Percentiles rank a stretch among this genome's conserved stretches.
Conservation (phyloP, 495 filamentous ascomycete species). For the Hypomontagnella submonticulosa region DNA sequence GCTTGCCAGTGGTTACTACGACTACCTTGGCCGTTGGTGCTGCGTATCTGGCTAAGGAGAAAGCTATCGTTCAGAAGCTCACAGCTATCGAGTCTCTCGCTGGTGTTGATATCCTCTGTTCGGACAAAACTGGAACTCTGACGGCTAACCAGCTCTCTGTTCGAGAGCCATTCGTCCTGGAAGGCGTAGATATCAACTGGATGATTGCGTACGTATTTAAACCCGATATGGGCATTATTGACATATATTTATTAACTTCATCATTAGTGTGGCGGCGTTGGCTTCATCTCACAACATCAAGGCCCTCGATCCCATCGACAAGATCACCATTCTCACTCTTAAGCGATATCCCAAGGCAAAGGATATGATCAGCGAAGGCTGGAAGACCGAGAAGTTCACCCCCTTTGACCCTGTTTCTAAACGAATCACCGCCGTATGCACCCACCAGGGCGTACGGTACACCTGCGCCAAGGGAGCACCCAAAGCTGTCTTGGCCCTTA, state of each 20-base stretch:
- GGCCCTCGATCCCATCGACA: conserved; percentile 91
- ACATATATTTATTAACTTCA: no score
- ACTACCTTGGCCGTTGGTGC: conserved; percentile 97
- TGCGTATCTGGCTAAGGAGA: conserved; percentile 91
- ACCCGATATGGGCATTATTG: no score
- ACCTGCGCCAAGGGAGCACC: conserved; percentile 91
- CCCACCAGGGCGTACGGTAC: conserved; percentile 78
- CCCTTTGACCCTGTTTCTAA: conserved; percentile 96
- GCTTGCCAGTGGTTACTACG: conserved; percentile 93
- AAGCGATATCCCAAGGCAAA: conserved; percentile 81
- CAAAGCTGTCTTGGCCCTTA: conserved; percentile 79
- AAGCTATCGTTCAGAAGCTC: conserved; percentile 95
- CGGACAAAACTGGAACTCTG: conserved; percentile 93
- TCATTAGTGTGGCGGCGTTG: conserved; percentile 72
- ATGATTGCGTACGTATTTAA: conserved; percentile 68
- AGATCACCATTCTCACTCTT: conserved; percentile 85
- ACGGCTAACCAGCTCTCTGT: conserved; percentile 92
- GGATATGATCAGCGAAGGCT: conserved; percentile 70
- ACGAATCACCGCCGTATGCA: conserved; percentile 83
- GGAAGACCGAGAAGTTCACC: conserved; percentile 79
- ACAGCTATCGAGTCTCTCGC: conserved; percentile 96
- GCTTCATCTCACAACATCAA: conserved; percentile 92
- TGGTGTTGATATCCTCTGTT: conserved; percentile 95
- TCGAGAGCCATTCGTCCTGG: conserved; percentile 80
- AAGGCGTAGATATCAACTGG: conserved; percentile 79